Percentiles rank a stretch among this genome's conserved stretches.
Conservation (phyloP, 1,284 basidiomycete genomes). For the Leccinum subatratum region DNA sequence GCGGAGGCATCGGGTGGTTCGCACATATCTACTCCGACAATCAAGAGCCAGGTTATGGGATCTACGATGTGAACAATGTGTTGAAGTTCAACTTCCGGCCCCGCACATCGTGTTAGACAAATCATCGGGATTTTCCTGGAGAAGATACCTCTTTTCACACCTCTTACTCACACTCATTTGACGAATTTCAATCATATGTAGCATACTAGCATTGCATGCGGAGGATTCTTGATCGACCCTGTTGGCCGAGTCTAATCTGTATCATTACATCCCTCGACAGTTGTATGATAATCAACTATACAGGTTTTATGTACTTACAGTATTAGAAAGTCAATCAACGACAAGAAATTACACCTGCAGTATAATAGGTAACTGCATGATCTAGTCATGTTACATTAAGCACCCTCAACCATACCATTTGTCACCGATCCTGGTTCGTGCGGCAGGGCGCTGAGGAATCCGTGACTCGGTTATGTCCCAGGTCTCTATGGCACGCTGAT, state of each 20-base stretch:
- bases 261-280: constrained; percentile 4
- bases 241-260: constrained; percentile 1
- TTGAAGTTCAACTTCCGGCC: constrained; percentile 57
- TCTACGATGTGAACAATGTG: constrained; percentile 45
- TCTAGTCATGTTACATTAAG: constrained; percentile 7
- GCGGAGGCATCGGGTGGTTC: constrained; percentile 74
- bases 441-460: constrained; percentile 62
- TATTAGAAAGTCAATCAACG: constrained; percentile 17
- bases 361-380: constrained; percentile 18
- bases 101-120: constrained; percentile 40
- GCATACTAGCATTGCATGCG: neutral
- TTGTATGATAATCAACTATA: constrained; percentile 1
- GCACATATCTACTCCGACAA: constrained; percentile 69
- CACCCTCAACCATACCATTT: constrained; percentile 62
- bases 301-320: neutral
- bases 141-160: neutral
- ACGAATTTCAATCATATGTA: constrained; percentile 4
- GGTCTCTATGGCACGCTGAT: constrained; percentile 72
- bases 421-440: constrained; percentile 50
- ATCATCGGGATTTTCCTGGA: constrained; percentile 3
- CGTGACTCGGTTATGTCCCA: constrained; percentile 69
- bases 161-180: constrained; percentile 6
- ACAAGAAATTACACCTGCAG: constrained; percentile 17
- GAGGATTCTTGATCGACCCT: neutral
- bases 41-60: constrained; percentile 64